Conservation (phyloP, 2,329 filamentous ascomycete genomes). For the Canariomyces notabilis region DNA sequence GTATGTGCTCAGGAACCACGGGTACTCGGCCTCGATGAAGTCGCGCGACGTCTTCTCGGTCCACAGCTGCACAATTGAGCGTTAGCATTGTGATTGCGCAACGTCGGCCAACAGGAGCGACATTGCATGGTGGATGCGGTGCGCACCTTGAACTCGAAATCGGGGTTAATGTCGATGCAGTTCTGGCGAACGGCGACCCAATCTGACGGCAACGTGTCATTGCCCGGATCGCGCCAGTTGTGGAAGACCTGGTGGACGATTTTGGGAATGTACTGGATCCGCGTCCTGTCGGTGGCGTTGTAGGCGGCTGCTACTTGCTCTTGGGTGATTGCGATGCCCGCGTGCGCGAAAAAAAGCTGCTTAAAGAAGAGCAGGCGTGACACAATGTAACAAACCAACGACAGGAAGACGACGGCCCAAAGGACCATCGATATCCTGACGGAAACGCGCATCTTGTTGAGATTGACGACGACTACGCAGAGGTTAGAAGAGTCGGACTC, state of each 20-base stretch:
- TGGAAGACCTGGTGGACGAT: conserved; percentile 28
- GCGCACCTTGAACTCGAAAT: conserved; percentile 67
- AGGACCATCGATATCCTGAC: conserved; percentile 16
- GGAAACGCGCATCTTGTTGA: conserved; percentile 16
- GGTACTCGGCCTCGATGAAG: conserved; percentile 69
- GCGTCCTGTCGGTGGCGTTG: conserved; percentile 2
- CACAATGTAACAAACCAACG: conserved; percentile 7
- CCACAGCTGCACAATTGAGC: conserved; percentile 56
- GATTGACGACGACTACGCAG: not conserved
- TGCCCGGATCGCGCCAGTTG: conserved; percentile 34
- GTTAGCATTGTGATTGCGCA: not conserved
- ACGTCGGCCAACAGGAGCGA: too few relatives aligned
- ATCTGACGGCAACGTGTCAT: conserved; percentile 60
- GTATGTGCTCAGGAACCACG: conserved; percentile 72
- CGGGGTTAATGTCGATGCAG: conserved; percentile 62
- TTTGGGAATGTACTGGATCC: conserved; percentile 23
- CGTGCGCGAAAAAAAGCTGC: conserved; percentile 23
- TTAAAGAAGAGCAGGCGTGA: conserved; percentile 20
- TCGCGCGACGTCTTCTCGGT: conserved; percentile 64
- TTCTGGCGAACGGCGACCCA: conserved; percentile 62
- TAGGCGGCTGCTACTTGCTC: conserved; percentile 15
- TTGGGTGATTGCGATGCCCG: conserved; percentile 24
- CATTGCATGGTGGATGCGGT: not conserved
- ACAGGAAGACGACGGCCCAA: conserved; percentile 14
- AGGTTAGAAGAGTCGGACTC: too few relatives aligned